Evolutionary conservation across 495 filamentous ascomycete species (phyloP).

Genomic region (Penicillium nucicola): DNA sequence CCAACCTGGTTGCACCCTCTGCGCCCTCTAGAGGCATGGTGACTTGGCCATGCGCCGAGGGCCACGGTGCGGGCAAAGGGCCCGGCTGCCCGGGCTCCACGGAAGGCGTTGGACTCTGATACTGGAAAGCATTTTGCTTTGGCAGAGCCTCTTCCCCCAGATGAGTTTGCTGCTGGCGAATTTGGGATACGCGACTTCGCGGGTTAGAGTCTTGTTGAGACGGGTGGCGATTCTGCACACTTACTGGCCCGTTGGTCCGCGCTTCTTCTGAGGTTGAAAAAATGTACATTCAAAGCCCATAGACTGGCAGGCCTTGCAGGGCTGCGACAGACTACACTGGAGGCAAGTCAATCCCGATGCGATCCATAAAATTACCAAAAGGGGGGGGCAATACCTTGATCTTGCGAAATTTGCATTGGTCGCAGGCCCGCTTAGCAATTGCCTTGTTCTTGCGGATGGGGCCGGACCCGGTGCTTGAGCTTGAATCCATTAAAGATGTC

Average conservation of each 20-base stretch:
- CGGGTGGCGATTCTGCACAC: conserved; percentile 22
- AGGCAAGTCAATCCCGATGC: conserved; percentile 5
- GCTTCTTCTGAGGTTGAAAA: conserved; percentile 43
- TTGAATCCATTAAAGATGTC: not conserved
- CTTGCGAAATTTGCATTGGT: conserved; percentile 45
- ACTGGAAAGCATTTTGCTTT: conserved; percentile 20
- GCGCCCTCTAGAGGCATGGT: conserved; percentile 23
- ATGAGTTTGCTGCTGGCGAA: conserved; percentile 38
- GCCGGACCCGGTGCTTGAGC: conserved; percentile 11
- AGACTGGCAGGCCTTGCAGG: conserved; percentile 35
- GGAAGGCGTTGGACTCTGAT: conserved; percentile 17
- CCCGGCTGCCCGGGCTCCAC: conserved; percentile 16
- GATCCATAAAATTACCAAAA: not conserved
- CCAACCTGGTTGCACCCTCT: conserved; percentile 15
- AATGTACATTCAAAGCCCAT: conserved; percentile 47
- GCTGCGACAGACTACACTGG: conserved; percentile 41
- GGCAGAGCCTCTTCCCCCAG: conserved; percentile 7
- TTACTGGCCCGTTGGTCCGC: conserved; percentile 42
- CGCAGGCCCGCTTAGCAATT: conserved; percentile 37
- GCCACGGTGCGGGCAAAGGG: conserved; percentile 19
- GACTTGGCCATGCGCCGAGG: conserved; percentile 17
- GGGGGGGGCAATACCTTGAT: conserved; percentile 32
- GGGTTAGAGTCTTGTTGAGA: not conserved
- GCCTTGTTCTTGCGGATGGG: conserved; percentile 28
- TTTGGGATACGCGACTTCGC: conserved; percentile 38